Base-by-base conservation (phyloP, 805 yeast species). In the Ogataea minuta region DNA sequence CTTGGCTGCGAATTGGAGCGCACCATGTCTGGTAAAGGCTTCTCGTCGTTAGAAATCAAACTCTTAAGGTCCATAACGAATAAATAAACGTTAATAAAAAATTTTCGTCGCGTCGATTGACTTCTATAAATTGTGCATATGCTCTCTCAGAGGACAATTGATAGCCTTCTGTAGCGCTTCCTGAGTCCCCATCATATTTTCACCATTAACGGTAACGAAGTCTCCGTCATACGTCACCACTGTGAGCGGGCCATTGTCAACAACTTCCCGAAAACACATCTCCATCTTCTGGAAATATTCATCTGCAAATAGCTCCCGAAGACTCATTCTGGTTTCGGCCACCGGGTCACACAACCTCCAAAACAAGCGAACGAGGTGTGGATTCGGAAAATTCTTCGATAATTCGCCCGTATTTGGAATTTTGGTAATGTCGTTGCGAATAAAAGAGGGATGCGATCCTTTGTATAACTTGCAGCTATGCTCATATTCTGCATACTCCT, bases 341-440 rank as follows among this genome's bases (percentile, higher is more conserved):
- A 76, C 64, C 3, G 88, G 87, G 53, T 84, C 89, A 50, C 83
- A 76, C 36, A 84, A 60, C 57, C 84, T 75, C 88, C 90, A 83
- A 7, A 86, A 54, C 7, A 56, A 28, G 26, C 57, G 47, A 6
- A 52, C 44, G 11, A 54, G 39, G 19, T 36, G 39, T 5, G 48
- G 42, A 26, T 44, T 34, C 1, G 53, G 55, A 31, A 56, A 50
- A 7, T 48, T 39, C n/a, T 46, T 44, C 6, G 57, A 41, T 27
- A 48, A 49, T 11, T 79, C 6, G 71, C 63, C 52, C n/a, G 40
- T 32, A 67, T 67, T 34, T 64, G 77, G 64, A 74, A 79, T 43
- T 65, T 75, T 71, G 41, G 71, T 71, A 52, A 72, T 75, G 48
- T 81, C 85, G 12, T 72, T 60, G 12, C 2, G 81, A 81, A 46